A percentile compares a stretch with the other conserved stretches of the same genome.
Evolutionary conservation across 1,284 basidiomycete genomes (phyloP).

Genomic region (Crocinoboletus sp.): DNA sequence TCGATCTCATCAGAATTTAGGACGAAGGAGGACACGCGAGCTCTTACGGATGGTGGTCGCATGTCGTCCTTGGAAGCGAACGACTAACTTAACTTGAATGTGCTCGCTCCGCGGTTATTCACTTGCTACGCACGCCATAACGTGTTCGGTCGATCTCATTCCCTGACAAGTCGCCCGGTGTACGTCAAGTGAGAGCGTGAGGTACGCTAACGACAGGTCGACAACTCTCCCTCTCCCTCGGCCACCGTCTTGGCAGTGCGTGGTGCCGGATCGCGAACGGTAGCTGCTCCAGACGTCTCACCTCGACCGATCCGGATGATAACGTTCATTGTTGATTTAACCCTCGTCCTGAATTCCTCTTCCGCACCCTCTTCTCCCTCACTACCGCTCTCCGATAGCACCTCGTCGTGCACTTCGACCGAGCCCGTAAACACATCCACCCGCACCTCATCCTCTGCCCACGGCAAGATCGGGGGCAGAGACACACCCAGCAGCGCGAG

Average conservation of each 20-base stretch:
- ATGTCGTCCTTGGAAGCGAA: too few species aligned
- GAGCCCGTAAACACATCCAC: slow-evolving; percentile 73
- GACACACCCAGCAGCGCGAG: slow-evolving; percentile 68
- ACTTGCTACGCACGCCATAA: too few species aligned
- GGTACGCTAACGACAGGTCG: too few species aligned
- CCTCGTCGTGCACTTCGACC: slow-evolving; percentile 74
- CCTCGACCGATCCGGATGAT: slow-evolving; percentile 60
- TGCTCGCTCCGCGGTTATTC: too few species aligned
- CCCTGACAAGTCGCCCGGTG: too few species aligned
- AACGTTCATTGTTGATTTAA: slow-evolving; percentile 62
- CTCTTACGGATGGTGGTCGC: too few species aligned
- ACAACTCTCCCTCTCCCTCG: slow-evolving; percentile 8
- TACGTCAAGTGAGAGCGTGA: too few species aligned
- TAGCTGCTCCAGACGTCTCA: slow-evolving; percentile 36
- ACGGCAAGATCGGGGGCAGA: slow-evolving; percentile 73
- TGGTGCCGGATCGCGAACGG: slow-evolving; percentile 5
- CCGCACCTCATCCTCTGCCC: slow-evolving; percentile 56
- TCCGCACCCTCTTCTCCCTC: slow-evolving; percentile 38
- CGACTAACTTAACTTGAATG: too few species aligned
- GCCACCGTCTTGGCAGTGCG: slow-evolving; percentile 16
- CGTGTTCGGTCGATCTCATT: too few species aligned
- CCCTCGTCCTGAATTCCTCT: slow-evolving; percentile 57
- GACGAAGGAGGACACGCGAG: background rate
- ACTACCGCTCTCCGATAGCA: slow-evolving; percentile 71
- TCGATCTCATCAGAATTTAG: slow-evolving; percentile 16